phyloP scores from a whole-genome alignment of 345 rosid species.

The Eutrema yunnanense region DNA sequence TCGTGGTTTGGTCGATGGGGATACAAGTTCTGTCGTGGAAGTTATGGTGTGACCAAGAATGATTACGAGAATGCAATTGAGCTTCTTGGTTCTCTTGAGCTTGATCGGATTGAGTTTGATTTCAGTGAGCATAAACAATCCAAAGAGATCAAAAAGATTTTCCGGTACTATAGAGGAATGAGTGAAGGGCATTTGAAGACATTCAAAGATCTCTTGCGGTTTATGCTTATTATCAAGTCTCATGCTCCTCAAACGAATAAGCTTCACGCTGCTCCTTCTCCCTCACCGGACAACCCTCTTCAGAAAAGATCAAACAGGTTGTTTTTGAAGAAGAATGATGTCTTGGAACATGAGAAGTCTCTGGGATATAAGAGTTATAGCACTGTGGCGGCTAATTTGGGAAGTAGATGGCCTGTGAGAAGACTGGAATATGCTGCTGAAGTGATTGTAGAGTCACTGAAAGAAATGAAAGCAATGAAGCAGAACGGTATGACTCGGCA shows the following conservation, averaged over 20 bases:
- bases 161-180: slow-evolving; percentile 45
- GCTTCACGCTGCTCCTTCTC: slow-evolving; percentile 2
- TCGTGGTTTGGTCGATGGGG: slow-evolving; percentile 95
- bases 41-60: slow-evolving; percentile 65
- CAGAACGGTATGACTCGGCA: slow-evolving; percentile 72
- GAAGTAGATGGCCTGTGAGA: slow-evolving; percentile 74
- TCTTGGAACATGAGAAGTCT: slow-evolving; percentile 30
- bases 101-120: slow-evolving; percentile 44
- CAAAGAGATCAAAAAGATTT: slow-evolving; percentile 40
- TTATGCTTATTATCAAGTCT: slow-evolving; percentile 60
- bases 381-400: slow-evolving; percentile 44
- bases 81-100: slow-evolving; percentile 51
- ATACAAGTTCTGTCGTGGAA: slow-evolving; percentile 62
- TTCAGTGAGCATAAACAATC: slow-evolving; percentile 27
- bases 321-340: slow-evolving; percentile 29
- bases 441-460: slow-evolving; percentile 59
- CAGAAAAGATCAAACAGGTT: slow-evolving; percentile 17
- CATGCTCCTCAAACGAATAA: slow-evolving; percentile 35
- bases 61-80: slow-evolving; percentile 59
- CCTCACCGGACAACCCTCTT: slow-evolving; percentile 5
- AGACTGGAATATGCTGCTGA: slow-evolving; percentile 80
- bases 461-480: slow-evolving; percentile 41
- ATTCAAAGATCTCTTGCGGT: slow-evolving; percentile 62
- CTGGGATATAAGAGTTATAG: slow-evolving; percentile 39
- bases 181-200: slow-evolving; percentile 62